Base-by-base conservation (phyloP, 2,329 filamentous ascomycete species). In the Colletotrichum salicis region DNA sequence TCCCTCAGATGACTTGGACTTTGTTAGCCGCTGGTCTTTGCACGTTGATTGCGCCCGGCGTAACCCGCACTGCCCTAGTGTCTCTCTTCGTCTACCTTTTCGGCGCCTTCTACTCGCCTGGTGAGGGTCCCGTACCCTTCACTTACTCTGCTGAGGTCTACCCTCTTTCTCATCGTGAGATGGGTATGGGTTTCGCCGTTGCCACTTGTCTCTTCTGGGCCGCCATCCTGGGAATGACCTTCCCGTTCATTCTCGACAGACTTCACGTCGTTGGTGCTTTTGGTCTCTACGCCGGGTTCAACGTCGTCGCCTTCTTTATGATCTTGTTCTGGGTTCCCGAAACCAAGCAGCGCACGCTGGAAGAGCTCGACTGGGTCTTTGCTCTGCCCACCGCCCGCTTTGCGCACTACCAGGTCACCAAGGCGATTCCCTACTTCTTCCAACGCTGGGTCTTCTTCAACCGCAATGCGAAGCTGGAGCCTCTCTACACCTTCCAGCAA, bases 111-210 rank as follows among this genome's bases (percentile, higher is more conserved):
- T 79, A 78, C 69, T 77, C 76, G 0, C 66, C 76, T 11, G 77
- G 87, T 3, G 91, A 93, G 80, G 91, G 90, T 0, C 88, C 89
- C 5, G 91, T 93, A 8, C 91, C 91, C 0, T 93, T 91, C 77
- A 89, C 89, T 0, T 93, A 93, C 80, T 88, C 86, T 5, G 90
- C 91, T 54, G 92, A 93, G 78, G 90, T 93, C 1, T 93, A 91
- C 78, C 91, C 92, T 0, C 86, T 93, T 0, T 91, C 90, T 1
- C 91, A 93, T 78, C 87, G 92, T 76, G 92, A 93, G 77, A 86
- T 93, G 29, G 92, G 92, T 68, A 93, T 94, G 92, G 87, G 87
- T 0, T 93, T 88, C 80, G 88, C 90, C 8, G 91, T 93, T 10
- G 89, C 91, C 1, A 92, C 90, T 0, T 92, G 90, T 73, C 83